Base-by-base conservation (phyloP, 2,329 filamentous ascomycete genomes). In the Fusarium begoniae region DNA sequence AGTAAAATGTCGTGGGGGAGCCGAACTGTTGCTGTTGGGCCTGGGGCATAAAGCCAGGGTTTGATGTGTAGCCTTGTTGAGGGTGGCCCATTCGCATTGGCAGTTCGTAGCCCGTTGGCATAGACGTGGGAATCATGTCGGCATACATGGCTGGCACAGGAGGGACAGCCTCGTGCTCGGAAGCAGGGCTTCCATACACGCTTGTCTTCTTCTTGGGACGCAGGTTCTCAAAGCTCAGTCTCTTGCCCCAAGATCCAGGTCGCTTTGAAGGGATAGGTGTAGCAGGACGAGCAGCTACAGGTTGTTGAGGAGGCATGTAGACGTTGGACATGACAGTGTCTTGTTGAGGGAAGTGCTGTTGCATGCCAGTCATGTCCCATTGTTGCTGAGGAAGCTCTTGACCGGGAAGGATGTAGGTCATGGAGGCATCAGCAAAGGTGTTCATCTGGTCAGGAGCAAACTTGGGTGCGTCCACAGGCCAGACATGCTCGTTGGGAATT, bases 261-360 rank as follows among this genome's bases (percentile, higher is more conserved):
- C 82, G 79, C 68, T 84, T 84, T 62, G 82, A 78, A 4, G 82
- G 82, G 20, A 81, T 80, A 12, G 82, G 82, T 26, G 82, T 84
- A 10, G 81, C 82, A 11, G 82, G 82, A 11, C 82, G 81, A 37
- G 75, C 70, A 26, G 79, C 75, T 5, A 78, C 79, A 6, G 80
- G 73, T 62, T 72, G 70, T 45, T 75, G 44, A 40, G 35, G 35
- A 13, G 63, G 74, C 75, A 78, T 78, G 60, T 78, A 78, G 24
- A 76, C 74, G 40, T 78, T 78, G 20, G 64, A 60, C 77, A 78
- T 78, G 30, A 78, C 70, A 57, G 75, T 75, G 37, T 79, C 77
- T 44, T 81, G 79, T 20, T 81, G 80, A 22, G 72, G 72, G 50
- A 76, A 75, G 17, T 59, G 66, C 38, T 82, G 79, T n/a, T 77